Evolutionary conservation across 169 alveolate genomes (phyloP).

Genomic region (Plasmodium coatneyi): DNA sequence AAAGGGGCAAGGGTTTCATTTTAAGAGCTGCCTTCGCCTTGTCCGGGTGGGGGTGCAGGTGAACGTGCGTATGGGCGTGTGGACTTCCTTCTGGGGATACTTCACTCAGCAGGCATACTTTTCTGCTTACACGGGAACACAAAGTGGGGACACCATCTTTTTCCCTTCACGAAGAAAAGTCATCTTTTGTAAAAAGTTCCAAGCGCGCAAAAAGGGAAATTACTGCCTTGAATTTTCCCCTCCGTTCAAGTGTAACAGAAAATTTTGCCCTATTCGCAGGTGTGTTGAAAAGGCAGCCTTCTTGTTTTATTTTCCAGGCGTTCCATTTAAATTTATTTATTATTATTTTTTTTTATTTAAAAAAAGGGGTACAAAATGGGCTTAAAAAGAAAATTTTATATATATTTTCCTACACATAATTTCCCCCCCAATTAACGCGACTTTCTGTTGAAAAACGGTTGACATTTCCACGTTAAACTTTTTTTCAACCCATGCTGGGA

Average conservation of each 20-base stretch:
- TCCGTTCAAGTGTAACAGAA: not conserved
- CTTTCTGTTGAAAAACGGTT: not conserved
- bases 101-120: not conserved
- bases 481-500: not conserved
- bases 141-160: not conserved
- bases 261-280: not conserved
- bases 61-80: not conserved
- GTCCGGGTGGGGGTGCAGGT: not conserved
- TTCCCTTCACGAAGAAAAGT: not conserved
- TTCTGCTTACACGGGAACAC: not conserved
- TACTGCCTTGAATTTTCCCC: not conserved
- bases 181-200: not conserved
- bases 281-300: not conserved
- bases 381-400: not conserved
- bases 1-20: slow-evolving; percentile 28
- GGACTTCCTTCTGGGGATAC: not conserved
- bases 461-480: not conserved
- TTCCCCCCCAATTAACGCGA: not conserved
- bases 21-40: not conserved
- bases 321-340: not conserved
- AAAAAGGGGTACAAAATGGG: not conserved
- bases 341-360: slow-evolving; percentile 8
- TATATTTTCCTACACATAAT: not conserved
- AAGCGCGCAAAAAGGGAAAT: not conserved
- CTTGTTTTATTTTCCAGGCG: slow-evolving; percentile 12